Conservation (phyloP, 2,329 filamentous ascomycete species). For the Diaporthe ilicicola region DNA sequence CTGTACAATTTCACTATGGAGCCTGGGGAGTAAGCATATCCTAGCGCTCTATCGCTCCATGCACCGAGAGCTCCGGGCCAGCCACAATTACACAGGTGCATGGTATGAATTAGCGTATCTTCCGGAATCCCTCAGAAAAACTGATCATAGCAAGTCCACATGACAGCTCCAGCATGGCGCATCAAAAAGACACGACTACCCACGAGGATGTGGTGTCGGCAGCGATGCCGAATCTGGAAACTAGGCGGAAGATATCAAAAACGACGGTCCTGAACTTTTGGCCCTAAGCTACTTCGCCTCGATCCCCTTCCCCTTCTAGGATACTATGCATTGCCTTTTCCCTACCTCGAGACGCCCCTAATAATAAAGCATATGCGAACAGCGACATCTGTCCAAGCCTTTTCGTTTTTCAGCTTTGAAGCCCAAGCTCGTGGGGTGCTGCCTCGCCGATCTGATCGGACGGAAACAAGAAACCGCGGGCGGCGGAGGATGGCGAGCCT, state of each 20-base stretch:
- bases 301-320: background rate
- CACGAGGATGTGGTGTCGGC: background rate
- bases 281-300: background rate
- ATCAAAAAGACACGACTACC: background rate
- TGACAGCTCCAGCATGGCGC: background rate
- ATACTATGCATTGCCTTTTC: background rate
- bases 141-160: background rate
- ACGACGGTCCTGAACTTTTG: background rate
- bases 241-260: background rate
- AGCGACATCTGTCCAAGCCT: constrained; percentile 1
- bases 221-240: background rate
- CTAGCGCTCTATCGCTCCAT: background rate
- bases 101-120: background rate
- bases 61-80: background rate
- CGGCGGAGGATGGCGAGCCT: background rate
- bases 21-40: no score
- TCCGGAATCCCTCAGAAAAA: background rate
- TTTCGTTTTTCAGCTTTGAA: constrained; percentile 8
- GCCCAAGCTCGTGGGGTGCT: background rate
- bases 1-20: background rate
- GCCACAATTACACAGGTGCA: background rate
- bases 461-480: constrained; percentile 4
- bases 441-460: background rate
- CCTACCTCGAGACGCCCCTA: background rate
- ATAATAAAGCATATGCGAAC: background rate